Evolutionary conservation across 768 basidiomycete genomes (phyloP), one percentile per base, ranked within the genome.

Genomic region (Mycena polygramma): DNA sequence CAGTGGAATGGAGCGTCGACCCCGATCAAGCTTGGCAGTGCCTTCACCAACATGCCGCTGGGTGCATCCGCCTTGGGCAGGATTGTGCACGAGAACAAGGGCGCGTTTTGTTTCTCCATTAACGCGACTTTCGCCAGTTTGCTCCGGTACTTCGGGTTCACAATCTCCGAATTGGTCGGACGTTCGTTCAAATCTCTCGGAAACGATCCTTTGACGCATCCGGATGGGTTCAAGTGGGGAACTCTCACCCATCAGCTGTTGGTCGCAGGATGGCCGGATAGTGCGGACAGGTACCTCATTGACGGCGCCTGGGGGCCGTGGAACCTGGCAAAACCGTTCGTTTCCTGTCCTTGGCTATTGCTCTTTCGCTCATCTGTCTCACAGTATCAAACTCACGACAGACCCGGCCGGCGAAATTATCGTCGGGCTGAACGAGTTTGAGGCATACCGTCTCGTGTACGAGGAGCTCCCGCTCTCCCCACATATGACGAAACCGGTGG

Each of bases 161-260:
- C 51, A 2, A 41, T 70, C 52, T 73, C 72, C 14, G 72, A 73
- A 30, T 48, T 73, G 14, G 68, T 64, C 7, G 72, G 54, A 13
- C 72, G 72, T 8, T 54, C 68, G 36, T 73, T 69, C 61, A 60
- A 63, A 45, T 70, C 68, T 43, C 57, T 73, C 2, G 69, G 66
- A 8, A 73, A 73, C 30, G 68, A 73, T 37, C 72, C 72, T 35
- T 24, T 17, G 51, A 64, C 66, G 39, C 72, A 73, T 30, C 59
- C 72, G 6, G 72, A 73, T 60, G 72, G 72, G 6, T 73, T 61
- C 61, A 70, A 70, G 22, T 73, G 72, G 72, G 72, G 72, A 8
- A 73, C 69, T 20, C 39, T 73, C 45, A 73, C 72, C 4, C 72
- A 73, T 46, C 41, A 73, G 65, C 17, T 73, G 24, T 46, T 73